phyloP scores from a whole-genome alignment of 2,329 filamentous ascomycete species.

The Fusarium pseudograminearum region DNA sequence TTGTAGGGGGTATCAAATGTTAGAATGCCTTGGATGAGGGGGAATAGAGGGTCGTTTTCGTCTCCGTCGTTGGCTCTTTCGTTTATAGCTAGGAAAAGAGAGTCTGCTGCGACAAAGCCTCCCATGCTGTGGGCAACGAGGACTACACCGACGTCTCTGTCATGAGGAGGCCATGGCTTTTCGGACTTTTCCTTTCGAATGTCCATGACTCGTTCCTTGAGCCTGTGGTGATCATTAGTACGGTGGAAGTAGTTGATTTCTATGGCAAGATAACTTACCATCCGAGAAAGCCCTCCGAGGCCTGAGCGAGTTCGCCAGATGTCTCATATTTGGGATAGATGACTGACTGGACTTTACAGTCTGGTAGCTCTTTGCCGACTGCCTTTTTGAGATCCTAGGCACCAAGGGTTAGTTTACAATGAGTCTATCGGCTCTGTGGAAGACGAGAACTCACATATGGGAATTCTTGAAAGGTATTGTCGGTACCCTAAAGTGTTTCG shows the following conservation, averaged over 20 bases:
- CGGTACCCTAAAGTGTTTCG: slow-evolving; percentile 64
- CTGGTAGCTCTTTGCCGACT: slow-evolving; percentile 69
- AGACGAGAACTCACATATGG: slow-evolving; percentile 59
- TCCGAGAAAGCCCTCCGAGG: slow-evolving; percentile 59
- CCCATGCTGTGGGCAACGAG: slow-evolving; percentile 88
- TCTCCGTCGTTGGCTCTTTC: slow-evolving; percentile 64
- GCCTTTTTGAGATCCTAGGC: slow-evolving; percentile 70
- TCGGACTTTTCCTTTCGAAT: slow-evolving; percentile 75
- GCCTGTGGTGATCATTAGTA: slow-evolving; percentile 60
- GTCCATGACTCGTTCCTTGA: slow-evolving; percentile 85
- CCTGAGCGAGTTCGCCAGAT: slow-evolving; percentile 71
- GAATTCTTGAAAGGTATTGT: slow-evolving; percentile 77
- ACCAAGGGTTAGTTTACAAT: neutral
- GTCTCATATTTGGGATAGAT: slow-evolving; percentile 81
- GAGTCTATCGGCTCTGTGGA: too few relatives aligned
- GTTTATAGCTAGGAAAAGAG: slow-evolving; percentile 77
- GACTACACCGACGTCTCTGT: slow-evolving; percentile 83
- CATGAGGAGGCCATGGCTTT: slow-evolving; percentile 81
- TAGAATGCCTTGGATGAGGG: slow-evolving; percentile 82
- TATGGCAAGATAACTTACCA: slow-evolving; percentile 53
- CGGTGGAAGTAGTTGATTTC: neutral
- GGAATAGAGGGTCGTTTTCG: slow-evolving; percentile 71
- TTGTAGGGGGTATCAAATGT: slow-evolving; percentile 90
- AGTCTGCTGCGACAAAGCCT: slow-evolving; percentile 86
- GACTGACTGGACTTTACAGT: slow-evolving; percentile 69